phyloP scores from a whole-genome alignment of 768 basidiomycete genomes.

The Agaricus blazei region DNA sequence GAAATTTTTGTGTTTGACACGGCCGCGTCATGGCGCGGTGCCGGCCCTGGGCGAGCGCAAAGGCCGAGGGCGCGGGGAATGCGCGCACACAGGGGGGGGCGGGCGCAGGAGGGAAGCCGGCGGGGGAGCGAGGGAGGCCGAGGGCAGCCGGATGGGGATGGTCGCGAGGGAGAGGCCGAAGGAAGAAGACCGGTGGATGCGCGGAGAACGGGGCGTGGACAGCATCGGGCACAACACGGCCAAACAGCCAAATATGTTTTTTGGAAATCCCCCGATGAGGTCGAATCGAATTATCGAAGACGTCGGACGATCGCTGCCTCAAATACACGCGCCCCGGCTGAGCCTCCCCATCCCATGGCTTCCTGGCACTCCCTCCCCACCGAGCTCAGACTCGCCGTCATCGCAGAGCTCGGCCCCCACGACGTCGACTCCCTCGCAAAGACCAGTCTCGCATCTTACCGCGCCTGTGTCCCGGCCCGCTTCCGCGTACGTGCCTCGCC shows the following conservation, averaged over 20 bases:
- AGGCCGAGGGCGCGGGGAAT: too few relatives aligned
- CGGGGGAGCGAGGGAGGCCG: neutral
- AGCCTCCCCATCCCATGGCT: constrained; percentile 12
- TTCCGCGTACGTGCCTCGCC: constrained; percentile 44
- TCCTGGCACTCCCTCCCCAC: constrained; percentile 57
- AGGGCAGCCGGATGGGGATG: neutral
- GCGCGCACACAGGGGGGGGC: neutral
- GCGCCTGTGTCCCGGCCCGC: constrained; percentile 49
- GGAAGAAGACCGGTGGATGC: constrained; percentile 2
- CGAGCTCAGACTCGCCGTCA: constrained; percentile 60
- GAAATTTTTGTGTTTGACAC: too few relatives aligned
- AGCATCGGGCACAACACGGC: constrained; percentile 7
- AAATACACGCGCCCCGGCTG: constrained; percentile 2
- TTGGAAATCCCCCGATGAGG: constrained; percentile 22
- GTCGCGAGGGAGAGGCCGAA: constrained; percentile 7
- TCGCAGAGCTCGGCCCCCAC: constrained; percentile 39
- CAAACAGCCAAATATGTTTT: constrained; percentile 13
- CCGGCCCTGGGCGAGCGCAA: too few relatives aligned
- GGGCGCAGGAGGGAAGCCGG: neutral
- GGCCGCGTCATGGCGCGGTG: too few relatives aligned
- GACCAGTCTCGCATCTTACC: constrained; percentile 46
- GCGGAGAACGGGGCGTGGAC: constrained; percentile 12
- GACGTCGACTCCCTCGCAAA: constrained; percentile 44
- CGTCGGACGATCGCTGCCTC: constrained; percentile 21
- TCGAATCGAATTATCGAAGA: constrained; percentile 33